Conservation (phyloP, 257 asterid species). For the Nicotiana knightiana region DNA sequence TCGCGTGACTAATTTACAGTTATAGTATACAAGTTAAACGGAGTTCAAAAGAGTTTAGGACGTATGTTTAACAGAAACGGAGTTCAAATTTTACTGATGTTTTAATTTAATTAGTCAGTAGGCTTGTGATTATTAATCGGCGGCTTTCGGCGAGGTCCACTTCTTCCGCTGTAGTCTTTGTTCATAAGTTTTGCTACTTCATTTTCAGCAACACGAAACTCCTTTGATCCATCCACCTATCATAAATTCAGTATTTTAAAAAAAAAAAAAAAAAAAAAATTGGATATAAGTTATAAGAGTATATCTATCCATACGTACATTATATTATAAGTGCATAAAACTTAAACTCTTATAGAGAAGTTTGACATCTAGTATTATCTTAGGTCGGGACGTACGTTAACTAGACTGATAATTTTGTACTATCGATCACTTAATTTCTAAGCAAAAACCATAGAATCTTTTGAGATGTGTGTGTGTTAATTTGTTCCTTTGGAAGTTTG, state of each 20-base stretch:
- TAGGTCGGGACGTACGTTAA: too few species aligned
- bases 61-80: too few species aligned
- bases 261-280: background rate
- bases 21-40: background rate
- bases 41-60: background rate
- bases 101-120: constrained; percentile 15
- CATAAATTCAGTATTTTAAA: background rate
- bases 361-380: too few species aligned
- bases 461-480: background rate
- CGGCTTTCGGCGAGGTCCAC: constrained; percentile 40
- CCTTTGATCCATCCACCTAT: constrained; percentile 15
- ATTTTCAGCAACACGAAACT: constrained; percentile 35
- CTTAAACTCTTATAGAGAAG: too few species aligned
- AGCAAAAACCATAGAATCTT: background rate
- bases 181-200: constrained; percentile 46
- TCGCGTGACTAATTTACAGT: background rate
- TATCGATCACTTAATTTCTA: too few species aligned
- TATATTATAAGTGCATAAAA: too few species aligned
- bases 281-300: background rate
- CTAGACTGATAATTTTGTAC: too few species aligned
- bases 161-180: constrained; percentile 38
- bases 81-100: background rate
- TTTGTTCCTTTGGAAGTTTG: background rate
- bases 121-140: constrained; percentile 75
- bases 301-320: too few species aligned